phyloP scores from a whole-genome alignment of 1,284 basidiomycete genomes.

The Tilletia walkeri region DNA sequence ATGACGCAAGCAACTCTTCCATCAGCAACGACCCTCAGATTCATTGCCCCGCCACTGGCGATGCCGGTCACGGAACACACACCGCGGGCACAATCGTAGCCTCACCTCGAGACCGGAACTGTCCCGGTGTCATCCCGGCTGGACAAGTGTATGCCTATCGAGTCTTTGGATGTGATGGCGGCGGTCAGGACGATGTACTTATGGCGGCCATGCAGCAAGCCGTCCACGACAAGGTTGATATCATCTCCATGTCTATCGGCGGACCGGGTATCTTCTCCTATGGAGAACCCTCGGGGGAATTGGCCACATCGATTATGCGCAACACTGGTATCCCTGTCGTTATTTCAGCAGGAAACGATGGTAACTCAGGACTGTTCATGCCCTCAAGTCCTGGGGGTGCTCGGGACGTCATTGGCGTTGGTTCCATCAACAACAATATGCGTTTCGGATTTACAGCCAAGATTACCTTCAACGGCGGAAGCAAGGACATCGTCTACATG shows the following conservation, averaged over 20 bases:
- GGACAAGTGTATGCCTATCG: constrained; percentile 55
- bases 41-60: constrained; percentile 55
- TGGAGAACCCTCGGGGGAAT: constrained; percentile 27
- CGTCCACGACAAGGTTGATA: constrained; percentile 57
- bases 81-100: constrained; percentile 68
- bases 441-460: constrained; percentile 32
- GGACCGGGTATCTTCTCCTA: constrained; percentile 16
- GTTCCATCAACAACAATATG: constrained; percentile 47
- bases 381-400: constrained; percentile 56
- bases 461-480: constrained; percentile 24
- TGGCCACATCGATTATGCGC: constrained; percentile 27
- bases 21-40: constrained; percentile 52
- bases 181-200: constrained; percentile 56
- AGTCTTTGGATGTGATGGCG: constrained; percentile 57
- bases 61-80: constrained; percentile 61
- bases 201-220: constrained; percentile 52
- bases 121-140: constrained; percentile 39
- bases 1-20: constrained; percentile 23
- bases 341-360: constrained; percentile 57
- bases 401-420: constrained; percentile 46
- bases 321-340: constrained; percentile 32
- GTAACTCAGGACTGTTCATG: constrained; percentile 56
- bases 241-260: constrained; percentile 61
- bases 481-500: constrained; percentile 29
- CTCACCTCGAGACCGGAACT: constrained; percentile 56